A percentile compares a stretch with the other conserved stretches of the same genome.
phyloP scores from a whole-genome alignment of 208 protist species.

The Crithidia mellificae region DNA sequence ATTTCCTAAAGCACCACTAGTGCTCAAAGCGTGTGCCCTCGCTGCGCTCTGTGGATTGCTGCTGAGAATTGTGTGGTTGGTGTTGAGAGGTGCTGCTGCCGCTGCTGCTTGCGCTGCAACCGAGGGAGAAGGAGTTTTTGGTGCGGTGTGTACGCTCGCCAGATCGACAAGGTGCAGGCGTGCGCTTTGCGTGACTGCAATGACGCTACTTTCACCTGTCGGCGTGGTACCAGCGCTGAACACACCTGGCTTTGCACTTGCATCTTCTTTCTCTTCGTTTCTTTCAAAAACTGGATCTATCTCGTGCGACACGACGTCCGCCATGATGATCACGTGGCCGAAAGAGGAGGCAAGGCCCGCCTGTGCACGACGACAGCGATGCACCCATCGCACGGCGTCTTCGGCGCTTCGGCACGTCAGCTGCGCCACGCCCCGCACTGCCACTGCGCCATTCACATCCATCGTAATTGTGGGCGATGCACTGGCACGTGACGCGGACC shows the following conservation, averaged over 20 bases:
- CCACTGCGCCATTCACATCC: constrained; percentile 23
- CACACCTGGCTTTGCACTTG: too few relatives aligned
- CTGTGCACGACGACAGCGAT: constrained; percentile 7
- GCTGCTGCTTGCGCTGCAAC: not conserved
- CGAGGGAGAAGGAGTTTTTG: too few relatives aligned
- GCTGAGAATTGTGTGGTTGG: not conserved
- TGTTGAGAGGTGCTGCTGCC: not conserved
- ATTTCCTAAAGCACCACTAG: too few relatives aligned
- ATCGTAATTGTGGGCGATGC: constrained; percentile 21
- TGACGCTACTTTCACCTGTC: constrained; percentile 30
- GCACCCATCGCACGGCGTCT: constrained; percentile 1
- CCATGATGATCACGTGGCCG: constrained; percentile 82
- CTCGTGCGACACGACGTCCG: constrained; percentile 51
- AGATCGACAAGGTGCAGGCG: constrained; percentile 93
- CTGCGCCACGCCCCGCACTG: constrained; percentile 10
- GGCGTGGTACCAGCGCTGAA: not conserved
- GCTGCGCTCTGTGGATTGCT: too few relatives aligned
- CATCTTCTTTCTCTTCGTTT: too few relatives aligned
- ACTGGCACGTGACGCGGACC: not conserved
- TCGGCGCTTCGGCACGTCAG: constrained; percentile 8
- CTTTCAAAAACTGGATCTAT: too few relatives aligned
- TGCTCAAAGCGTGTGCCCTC: too few relatives aligned
- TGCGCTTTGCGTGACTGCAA: constrained; percentile 16
- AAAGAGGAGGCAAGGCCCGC: not conserved
- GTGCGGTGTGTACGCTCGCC: constrained; percentile 63